Evolutionary conservation across 2,329 filamentous ascomycete species (phyloP), one percentile per base, ranked within the genome.

Genomic region (Ascochyta clinopodiicola): DNA sequence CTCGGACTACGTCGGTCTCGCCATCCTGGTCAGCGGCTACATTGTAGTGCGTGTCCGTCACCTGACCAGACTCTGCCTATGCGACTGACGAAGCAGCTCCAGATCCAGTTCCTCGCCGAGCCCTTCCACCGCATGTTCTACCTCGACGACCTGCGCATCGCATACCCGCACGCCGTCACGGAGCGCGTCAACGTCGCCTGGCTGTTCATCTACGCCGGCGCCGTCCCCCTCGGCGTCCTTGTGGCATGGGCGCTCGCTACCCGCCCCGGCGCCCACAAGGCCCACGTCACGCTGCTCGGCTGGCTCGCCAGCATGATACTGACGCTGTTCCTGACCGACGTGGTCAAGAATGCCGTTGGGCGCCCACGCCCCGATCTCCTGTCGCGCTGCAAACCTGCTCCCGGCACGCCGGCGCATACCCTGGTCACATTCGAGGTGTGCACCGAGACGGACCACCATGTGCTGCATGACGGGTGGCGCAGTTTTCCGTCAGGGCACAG

Each of bases 71-170:
- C 15, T 25, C 21, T 3, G 8, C 17, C 3, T 34, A 9, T 9
- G 3, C 13, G 21, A 36, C 57, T 64, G 24, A 68, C 56, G 37
- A 44, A 51, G 39, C 43, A 59, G 43, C 36, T 37, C 37, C 70
- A 91, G 84, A 81, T 91, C 38, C 82, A 86, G 75, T 79, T 90
- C 66, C 81, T 89, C 62, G 83, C 91, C 66, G 87, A 88, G 57
- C 95, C 95, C 0, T 98, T 98, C 74, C 92, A 98, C 75, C 92
- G 91, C 77, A 90, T 97, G 86, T 98, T 99, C 79, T 90, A 86
- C 61, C 84, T 98, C 59, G 90, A 92, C 72, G 92, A 98, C 73
- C 83, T 90, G 22, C 81, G 86, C 44, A 92, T 98, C 56, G 88
- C 91, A 61, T 97, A 89, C 70, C 95, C 95, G 0, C 90, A 96